Evolutionary conservation across 345 rosid genomes (phyloP).

Genomic region (Pugionium dolabratum): DNA sequence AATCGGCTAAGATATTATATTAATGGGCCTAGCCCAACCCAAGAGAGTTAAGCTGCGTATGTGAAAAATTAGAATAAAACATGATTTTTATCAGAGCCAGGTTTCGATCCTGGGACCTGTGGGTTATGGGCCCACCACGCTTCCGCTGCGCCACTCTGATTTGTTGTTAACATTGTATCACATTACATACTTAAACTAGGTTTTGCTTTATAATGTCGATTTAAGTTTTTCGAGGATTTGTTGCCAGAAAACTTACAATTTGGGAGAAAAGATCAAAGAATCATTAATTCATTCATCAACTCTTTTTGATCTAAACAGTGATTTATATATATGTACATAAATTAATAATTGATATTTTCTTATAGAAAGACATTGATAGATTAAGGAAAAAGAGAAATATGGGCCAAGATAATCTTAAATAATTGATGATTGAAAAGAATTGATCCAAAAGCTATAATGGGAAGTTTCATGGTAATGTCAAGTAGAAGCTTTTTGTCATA

Average conservation of each 20-base stretch:
- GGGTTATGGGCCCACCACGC: slow-evolving; percentile 88
- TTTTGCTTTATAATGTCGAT: too few relatives aligned
- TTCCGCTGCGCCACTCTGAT: slow-evolving; percentile 88
- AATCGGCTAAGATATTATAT: too few relatives aligned
- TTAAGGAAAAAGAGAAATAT: background rate
- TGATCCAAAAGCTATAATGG: slow-evolving; percentile 13
- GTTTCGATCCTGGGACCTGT: slow-evolving; percentile 85
- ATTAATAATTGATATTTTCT: background rate
- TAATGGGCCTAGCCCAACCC: too few relatives aligned
- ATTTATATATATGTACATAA: background rate
- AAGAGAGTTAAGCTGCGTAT: too few relatives aligned
- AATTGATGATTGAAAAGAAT: slow-evolving; percentile 6
- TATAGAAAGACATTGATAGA: slow-evolving; percentile 4
- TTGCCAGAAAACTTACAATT: too few relatives aligned
- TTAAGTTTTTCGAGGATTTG: too few relatives aligned
- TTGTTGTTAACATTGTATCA: too few relatives aligned
- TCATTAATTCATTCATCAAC: background rate
- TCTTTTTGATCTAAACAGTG: background rate
- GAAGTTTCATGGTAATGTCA: slow-evolving; percentile 26
- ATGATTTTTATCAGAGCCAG: slow-evolving; percentile 54
- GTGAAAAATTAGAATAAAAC: too few relatives aligned
- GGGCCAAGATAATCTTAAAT: slow-evolving; percentile 12
- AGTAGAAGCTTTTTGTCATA: slow-evolving; percentile 17
- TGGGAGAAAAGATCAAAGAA: too few relatives aligned
- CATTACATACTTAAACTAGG: too few relatives aligned